Base-by-base conservation (phyloP, 257 asterid species). In the Lantana camara region DNA sequence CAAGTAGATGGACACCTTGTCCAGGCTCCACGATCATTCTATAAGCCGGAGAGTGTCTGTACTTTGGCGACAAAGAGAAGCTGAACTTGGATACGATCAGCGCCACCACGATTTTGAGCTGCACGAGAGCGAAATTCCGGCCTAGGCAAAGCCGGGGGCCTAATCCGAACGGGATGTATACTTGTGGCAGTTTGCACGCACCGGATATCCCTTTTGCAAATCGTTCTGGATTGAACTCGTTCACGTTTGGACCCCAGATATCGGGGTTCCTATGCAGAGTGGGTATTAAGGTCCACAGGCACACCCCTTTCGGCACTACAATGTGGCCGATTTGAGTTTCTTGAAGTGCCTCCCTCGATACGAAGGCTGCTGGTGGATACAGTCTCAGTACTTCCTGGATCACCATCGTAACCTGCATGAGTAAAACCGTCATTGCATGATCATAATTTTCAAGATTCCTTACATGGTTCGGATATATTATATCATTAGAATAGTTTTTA, bases 21-120 rank as follows among this genome's bases (percentile, higher is more conserved):
- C 96, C 96, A 3, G 97, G 97, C 59, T 87, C 96, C 17, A 90
- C 96, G 55, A 90, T 87, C 97, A 87, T 87, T 37, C 82, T 73
- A 50, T 85, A 90, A 29, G 89, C 76, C 1, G 97, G 97, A 11
- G 77, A 82, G 59, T 90, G 97, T 52, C 56, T 78, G 11, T 87
- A 90, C 29, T 83, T 82, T 0, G 97, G 97, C 9, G 97, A 90
- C 51, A 90, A 49, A 1, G 86, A 67, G 69, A 90, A 73, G 4
- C 42, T 66, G 67, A 87, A 87, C 58, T 76, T 80, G 23, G 89
- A 82, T 1, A 87, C 73, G 3, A 90, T 80, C 5, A 73, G 73
- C 15, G 89, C 73, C 3, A 87, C 9, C 53, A 82, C 64, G 21
- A 87, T 73, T 57, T 87, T 90, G 54, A 90, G 75, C 67, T 87